phyloP scores from a whole-genome alignment of 2,329 filamentous ascomycete species.

The Trichoderma sp. region DNA sequence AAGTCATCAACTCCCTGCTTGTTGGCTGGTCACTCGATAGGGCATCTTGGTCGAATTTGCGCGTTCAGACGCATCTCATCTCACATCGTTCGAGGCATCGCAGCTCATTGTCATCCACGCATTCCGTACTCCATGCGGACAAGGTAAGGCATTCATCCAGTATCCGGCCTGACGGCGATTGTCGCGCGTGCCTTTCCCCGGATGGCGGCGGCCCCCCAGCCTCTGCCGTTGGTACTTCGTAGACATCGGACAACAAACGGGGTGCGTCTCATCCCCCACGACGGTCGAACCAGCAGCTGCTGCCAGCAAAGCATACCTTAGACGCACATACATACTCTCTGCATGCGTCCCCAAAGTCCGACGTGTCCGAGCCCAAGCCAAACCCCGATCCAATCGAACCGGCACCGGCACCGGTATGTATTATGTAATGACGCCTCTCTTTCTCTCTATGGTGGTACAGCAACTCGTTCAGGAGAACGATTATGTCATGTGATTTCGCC shows the following conservation, averaged over 20 bases:
- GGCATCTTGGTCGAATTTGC: background rate
- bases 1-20: background rate
- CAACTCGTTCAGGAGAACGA: constrained; percentile 6
- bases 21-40: background rate
- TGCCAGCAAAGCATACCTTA: constrained; percentile 26
- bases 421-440: constrained; percentile 11
- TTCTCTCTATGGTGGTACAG: background rate
- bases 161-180: constrained; percentile 2
- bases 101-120: background rate
- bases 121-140: background rate
- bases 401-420: background rate
- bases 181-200: constrained; percentile 9
- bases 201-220: constrained; percentile 6
- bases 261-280: background rate
- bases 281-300: constrained; percentile 4
- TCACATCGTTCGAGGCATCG: background rate
- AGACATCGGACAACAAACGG: background rate
- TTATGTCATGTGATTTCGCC: constrained; percentile 20
- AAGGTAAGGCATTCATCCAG: background rate
- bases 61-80: background rate
- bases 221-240: background rate
- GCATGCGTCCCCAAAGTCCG: constrained; percentile 9
- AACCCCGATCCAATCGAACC: background rate
- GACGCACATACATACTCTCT: background rate
- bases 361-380: constrained; percentile 19